A percentile compares a stretch with the other conserved stretches of the same genome.
These are phyloP conservation scores for Pseudohyphozyma bogoriensis DNA, from an alignment of 768 basidiomycete species.

Conservation along the genomic window DNA sequence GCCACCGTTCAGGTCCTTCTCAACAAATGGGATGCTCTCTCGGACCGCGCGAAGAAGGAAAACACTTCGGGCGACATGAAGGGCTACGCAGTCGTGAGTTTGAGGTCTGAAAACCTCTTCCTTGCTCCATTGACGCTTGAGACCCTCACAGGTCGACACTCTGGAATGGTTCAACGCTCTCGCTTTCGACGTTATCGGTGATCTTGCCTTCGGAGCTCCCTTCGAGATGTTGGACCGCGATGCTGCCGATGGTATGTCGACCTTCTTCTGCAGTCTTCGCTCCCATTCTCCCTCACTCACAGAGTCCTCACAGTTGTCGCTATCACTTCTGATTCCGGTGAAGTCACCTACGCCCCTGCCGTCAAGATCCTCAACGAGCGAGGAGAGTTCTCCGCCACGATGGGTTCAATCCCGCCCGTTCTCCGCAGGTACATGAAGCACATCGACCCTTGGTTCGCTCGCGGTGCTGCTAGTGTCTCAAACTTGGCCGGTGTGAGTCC, in stretches of 20 bases:
- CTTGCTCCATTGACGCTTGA: background rate
- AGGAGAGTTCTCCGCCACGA: slow-evolving; percentile 73
- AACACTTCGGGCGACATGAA: slow-evolving; percentile 14
- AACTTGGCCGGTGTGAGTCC: slow-evolving; percentile 53
- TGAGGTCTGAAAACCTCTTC: background rate
- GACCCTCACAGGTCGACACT: background rate
- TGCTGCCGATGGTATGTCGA: slow-evolving; percentile 54
- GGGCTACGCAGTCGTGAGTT: slow-evolving; percentile 23
- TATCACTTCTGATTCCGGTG: slow-evolving; percentile 31
- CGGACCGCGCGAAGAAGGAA: slow-evolving; percentile 37
- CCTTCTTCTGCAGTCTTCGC: too few species aligned
- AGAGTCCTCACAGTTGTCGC: too few species aligned
- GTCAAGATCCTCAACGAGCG: slow-evolving; percentile 66
- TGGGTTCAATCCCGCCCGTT: slow-evolving; percentile 64
- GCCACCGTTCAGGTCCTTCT: slow-evolving; percentile 44
- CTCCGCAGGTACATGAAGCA: slow-evolving; percentile 42
- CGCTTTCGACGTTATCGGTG: slow-evolving; percentile 47
- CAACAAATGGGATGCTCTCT: slow-evolving; percentile 63
- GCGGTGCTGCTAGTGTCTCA: slow-evolving; percentile 44
- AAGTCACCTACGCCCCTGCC: slow-evolving; percentile 59
- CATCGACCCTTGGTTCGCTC: slow-evolving; percentile 57
- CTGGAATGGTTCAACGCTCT: slow-evolving; percentile 48
- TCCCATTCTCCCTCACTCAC: too few species aligned
- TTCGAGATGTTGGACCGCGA: slow-evolving; percentile 77
- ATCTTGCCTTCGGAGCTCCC: slow-evolving; percentile 74